phyloP scores from a whole-genome alignment of 108 stramenopile genomes.

The Cyclostephanos invisitatus region DNA sequence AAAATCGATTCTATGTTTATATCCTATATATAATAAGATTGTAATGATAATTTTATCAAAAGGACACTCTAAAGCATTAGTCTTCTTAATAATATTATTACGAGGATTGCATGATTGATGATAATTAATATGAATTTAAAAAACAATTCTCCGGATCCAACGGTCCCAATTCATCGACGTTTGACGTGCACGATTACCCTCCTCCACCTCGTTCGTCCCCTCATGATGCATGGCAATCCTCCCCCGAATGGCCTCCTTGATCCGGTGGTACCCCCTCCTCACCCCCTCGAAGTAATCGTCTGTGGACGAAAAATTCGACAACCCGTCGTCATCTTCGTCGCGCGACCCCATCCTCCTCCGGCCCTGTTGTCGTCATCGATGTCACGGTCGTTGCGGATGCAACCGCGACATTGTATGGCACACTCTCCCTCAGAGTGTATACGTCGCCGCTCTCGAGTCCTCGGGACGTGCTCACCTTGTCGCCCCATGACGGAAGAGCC shows the following conservation, averaged over 20 bases:
- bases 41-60: no score
- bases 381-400: conserved; percentile 26
- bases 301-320: conserved; percentile 17
- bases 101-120: no score
- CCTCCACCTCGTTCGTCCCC: conserved; percentile 89
- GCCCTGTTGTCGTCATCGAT: background rate
- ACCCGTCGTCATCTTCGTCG: background rate
- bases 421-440: conserved; percentile 70
- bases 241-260: conserved; percentile 54
- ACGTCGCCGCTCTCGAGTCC: conserved; percentile 85
- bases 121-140: no score
- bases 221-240: conserved; percentile 89
- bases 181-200: conserved; percentile 90
- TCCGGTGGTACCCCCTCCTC: background rate
- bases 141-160: conserved; percentile 38
- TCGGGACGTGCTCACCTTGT: conserved; percentile 63
- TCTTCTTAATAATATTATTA: no score
- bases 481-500: conserved; percentile 64
- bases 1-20: no score
- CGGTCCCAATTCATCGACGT: conserved; percentile 90
- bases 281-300: conserved; percentile 76
- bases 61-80: no score
- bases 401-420: conserved; percentile 81
- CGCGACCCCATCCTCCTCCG: background rate
- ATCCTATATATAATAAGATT: no score